phyloP scores from a whole-genome alignment of 768 basidiomycete genomes.

The Boletus fagicola region DNA sequence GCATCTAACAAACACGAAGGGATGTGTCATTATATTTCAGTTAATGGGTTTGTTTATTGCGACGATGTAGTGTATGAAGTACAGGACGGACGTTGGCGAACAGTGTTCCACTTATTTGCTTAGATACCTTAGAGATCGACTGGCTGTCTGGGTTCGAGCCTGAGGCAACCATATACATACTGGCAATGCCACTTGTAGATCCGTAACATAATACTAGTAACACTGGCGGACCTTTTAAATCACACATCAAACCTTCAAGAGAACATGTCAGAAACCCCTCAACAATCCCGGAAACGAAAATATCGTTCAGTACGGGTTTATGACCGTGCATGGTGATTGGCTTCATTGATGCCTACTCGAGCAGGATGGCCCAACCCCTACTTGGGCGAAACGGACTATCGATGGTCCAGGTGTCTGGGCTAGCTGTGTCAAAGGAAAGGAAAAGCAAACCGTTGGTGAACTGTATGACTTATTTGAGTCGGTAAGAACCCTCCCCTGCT shows the following conservation, averaged over 20 bases:
- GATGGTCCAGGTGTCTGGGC: constrained; percentile 87
- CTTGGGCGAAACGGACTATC: constrained; percentile 62
- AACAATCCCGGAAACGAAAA: constrained; percentile 43
- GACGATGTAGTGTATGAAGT: constrained; percentile 8
- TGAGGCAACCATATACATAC: not conserved
- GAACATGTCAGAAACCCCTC: constrained; percentile 22
- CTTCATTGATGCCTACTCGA: constrained; percentile 1
- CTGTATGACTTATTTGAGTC: constrained; percentile 76
- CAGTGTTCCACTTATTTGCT: constrained; percentile 8
- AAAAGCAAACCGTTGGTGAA: constrained; percentile 74
- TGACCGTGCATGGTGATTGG: not conserved
- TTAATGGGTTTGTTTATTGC: constrained; percentile 22
- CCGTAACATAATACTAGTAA: not conserved
- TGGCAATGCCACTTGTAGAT: not conserved
- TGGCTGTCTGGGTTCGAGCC: not conserved
- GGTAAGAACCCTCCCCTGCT: constrained; percentile 42
- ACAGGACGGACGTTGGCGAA: not conserved
- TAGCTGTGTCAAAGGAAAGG: constrained; percentile 83
- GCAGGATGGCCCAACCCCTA: constrained; percentile 61
- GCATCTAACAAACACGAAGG: constrained; percentile 5
- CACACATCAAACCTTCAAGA: not conserved
- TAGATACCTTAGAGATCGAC: constrained; percentile 23
- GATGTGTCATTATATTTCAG: constrained; percentile 27
- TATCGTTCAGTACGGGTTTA: constrained; percentile 46
- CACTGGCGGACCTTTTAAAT: not conserved